phyloP scores from a whole-genome alignment of 192 early-diverging fungal genomes.

The Umbelopsis sp. region DNA sequence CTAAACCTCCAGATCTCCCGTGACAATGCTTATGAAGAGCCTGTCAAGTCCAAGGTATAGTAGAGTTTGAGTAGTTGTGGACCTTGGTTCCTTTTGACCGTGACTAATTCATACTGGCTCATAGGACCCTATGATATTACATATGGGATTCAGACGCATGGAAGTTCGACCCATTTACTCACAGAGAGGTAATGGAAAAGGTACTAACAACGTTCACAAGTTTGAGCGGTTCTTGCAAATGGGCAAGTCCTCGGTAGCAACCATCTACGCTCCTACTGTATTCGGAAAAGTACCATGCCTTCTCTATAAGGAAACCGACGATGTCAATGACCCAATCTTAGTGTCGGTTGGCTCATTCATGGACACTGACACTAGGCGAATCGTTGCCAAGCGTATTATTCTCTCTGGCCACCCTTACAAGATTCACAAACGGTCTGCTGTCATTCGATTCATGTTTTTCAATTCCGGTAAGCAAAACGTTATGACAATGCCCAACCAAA shows the following conservation, averaged over 20 bases:
- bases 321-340: constrained; percentile 61
- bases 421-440: constrained; percentile 88
- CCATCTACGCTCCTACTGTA: constrained; percentile 91
- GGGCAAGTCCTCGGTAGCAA: constrained; percentile 74
- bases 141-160: constrained; percentile 89
- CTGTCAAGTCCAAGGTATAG: constrained; percentile 81
- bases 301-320: constrained; percentile 70
- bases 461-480: constrained; percentile 50
- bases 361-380: constrained; percentile 77
- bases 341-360: constrained; percentile 82
- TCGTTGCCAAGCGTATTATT: constrained; percentile 93
- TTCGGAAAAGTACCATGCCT: constrained; percentile 85
- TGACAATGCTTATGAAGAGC: constrained; percentile 68
- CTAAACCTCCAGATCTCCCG: constrained; percentile 81
- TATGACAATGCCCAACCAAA: background rate
- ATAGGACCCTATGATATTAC: constrained; percentile 81
- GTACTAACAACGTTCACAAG: constrained; percentile 92
- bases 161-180: constrained; percentile 87
- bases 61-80: background rate
- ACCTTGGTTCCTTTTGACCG: background rate
- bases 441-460: constrained; percentile 98
- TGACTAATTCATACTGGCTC: background rate
- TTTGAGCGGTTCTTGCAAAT: constrained; percentile 89
- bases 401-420: constrained; percentile 96
- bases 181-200: constrained; percentile 76